Evolutionary conservation across 306 rosid genomes (phyloP).

Genomic region (Rosa rugosa): DNA sequence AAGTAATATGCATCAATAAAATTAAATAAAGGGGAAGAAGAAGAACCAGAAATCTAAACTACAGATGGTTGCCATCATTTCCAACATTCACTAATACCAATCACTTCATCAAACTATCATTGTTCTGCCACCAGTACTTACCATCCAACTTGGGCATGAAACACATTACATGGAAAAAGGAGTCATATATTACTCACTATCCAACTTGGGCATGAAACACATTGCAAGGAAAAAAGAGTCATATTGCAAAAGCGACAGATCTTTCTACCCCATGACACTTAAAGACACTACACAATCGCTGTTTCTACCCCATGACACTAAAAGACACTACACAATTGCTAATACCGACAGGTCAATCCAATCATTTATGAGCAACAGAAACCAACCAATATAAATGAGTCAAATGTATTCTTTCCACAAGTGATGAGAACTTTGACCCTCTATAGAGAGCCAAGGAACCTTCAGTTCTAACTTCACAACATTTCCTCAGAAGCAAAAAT

Average conservation of each 20-base stretch:
- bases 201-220: not conserved
- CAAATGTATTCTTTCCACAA: not conserved
- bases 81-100: not conserved
- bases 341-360: not conserved
- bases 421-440: not conserved
- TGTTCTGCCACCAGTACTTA: not conserved
- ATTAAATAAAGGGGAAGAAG: not conserved
- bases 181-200: not conserved
- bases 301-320: not conserved
- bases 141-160: not conserved
- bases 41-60: not conserved
- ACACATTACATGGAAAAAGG: not conserved
- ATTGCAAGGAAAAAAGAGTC: not conserved
- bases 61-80: not conserved
- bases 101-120: not conserved
- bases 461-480: not conserved
- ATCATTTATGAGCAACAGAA: not conserved
- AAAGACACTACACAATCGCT: not conserved
- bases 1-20: not conserved
- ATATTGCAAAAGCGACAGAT: not conserved
- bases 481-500: not conserved
- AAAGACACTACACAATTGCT: not conserved
- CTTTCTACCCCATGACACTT: not conserved
- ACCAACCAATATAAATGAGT: not conserved
- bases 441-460: not conserved